Evolutionary conservation across 805 yeast species (phyloP).

Genomic region (Wickerhamiella bombiphila): DNA sequence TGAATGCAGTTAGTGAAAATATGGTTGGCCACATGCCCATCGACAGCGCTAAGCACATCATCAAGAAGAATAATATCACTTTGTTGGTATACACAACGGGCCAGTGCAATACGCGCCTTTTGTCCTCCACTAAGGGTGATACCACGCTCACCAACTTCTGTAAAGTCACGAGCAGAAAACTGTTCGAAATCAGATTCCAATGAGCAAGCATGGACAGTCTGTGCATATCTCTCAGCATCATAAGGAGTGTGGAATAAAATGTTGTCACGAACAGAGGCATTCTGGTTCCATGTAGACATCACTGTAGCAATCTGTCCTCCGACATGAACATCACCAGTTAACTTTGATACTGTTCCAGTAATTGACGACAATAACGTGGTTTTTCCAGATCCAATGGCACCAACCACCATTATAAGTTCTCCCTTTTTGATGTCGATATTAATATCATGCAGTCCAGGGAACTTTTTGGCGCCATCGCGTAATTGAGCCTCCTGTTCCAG

Average conservation of each 20-base stretch:
- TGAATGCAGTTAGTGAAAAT: conserved; percentile 52
- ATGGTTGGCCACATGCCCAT: conserved; percentile 70
- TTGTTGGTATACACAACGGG: conserved; percentile 60
- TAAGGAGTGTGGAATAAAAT: conserved; percentile 51
- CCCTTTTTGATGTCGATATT: conserved; percentile 42
- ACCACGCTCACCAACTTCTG: conserved; percentile 77
- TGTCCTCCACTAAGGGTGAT: conserved; percentile 82
- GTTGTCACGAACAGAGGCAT: conserved; percentile 61
- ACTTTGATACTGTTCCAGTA: conserved; percentile 53
- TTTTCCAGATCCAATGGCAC: conserved; percentile 77
- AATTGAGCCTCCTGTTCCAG: conserved; percentile 4
- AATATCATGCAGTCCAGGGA: conserved; percentile 36
- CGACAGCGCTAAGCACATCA: conserved; percentile 77
- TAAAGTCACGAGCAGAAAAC: conserved; percentile 9
- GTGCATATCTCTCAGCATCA: conserved; percentile 26
- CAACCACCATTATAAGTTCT: conserved; percentile 64
- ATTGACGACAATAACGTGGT: conserved; percentile 57
- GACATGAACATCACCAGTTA: conserved; percentile 35
- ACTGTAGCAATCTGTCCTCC: conserved; percentile 40
- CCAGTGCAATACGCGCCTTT: conserved; percentile 68
- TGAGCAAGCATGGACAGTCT: conserved; percentile 8
- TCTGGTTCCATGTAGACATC: conserved; percentile 75
- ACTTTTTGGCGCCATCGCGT: conserved; percentile 19
- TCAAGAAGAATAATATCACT: conserved; percentile 54
- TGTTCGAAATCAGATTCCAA: conserved; percentile 8